Evolutionary conservation across 2,329 filamentous ascomycete genomes (phyloP).

Genomic region (Paracoccidioides lutzii): DNA sequence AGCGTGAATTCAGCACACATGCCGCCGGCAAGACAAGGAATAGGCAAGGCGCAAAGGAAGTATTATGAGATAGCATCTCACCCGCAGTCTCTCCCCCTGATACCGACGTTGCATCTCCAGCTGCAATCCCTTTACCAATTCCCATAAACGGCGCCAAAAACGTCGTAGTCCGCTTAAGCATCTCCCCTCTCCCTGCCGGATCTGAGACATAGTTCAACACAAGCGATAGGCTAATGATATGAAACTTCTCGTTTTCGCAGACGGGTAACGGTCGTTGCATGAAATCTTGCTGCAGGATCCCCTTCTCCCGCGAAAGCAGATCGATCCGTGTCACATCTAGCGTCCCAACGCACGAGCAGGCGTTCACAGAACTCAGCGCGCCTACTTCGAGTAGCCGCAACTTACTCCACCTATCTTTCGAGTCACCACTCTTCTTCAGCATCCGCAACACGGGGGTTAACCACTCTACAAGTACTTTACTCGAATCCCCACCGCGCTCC

Average conservation of each 20-base stretch:
- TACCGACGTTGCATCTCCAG: conserved; percentile 2
- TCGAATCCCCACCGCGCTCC: conserved; percentile 51
- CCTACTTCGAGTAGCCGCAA: conserved; percentile 77
- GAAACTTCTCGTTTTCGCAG: conserved; percentile 52
- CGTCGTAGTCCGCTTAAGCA: conserved; percentile 62
- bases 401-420: background rate
- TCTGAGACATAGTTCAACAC: conserved; percentile 92
- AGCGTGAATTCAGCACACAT: conserved; percentile 81
- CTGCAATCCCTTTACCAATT: too few species aligned
- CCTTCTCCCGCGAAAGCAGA: conserved; percentile 66
- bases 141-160: conserved; percentile 44
- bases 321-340: conserved; percentile 78
- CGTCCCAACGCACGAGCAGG: conserved; percentile 57
- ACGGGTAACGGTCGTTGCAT: conserved; percentile 70
- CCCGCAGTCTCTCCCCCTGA: conserved; percentile 9
- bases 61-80: background rate
- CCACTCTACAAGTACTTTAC: conserved; percentile 48
- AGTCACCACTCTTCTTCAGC: conserved; percentile 6
- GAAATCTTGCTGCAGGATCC: conserved; percentile 80
- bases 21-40: conserved; percentile 85
- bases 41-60: conserved; percentile 38
- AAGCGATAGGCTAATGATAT: conserved; percentile 81
- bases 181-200: conserved; percentile 59
- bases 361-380: conserved; percentile 70
- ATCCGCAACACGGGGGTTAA: conserved; percentile 25